These are phyloP conservation scores for Gaeumannomyces sp. DNA, from an alignment of 2,329 filamentous ascomycete genomes.

Conservation along the genomic window DNA sequence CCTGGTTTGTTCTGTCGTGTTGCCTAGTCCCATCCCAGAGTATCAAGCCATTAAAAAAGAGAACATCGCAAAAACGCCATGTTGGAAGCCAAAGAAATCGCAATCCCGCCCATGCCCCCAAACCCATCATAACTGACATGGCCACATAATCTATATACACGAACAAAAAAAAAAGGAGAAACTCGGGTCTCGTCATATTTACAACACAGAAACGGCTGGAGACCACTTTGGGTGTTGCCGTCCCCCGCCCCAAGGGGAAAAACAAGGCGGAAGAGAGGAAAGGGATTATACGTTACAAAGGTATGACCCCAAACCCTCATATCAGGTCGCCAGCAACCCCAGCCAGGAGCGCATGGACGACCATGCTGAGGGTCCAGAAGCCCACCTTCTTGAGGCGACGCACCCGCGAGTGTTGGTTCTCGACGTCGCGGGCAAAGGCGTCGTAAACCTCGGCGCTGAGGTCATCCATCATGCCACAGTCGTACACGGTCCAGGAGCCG, in stretches of 20 bases:
- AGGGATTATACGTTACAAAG: not conserved
- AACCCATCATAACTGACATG: not conserved
- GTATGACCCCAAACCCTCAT: conserved; percentile 13
- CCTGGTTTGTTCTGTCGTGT: not conserved
- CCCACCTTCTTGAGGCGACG: conserved; percentile 87
- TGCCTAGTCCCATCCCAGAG: too few species aligned
- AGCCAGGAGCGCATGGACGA: conserved; percentile 89
- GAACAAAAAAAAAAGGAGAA: not conserved
- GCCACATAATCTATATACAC: not conserved
- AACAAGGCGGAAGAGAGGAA: not conserved
- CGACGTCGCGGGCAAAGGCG: conserved; percentile 86
- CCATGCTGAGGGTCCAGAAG: conserved; percentile 89
- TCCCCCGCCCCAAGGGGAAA: not conserved
- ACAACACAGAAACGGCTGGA: not conserved
- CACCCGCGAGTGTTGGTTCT: conserved; percentile 79
- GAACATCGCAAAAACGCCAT: not conserved
- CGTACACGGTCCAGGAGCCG: conserved; percentile 89
- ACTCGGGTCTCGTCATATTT: not conserved
- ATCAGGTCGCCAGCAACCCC: conserved; percentile 82
- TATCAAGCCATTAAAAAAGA: not conserved
- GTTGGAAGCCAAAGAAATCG: not conserved
- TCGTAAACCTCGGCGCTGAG: conserved; percentile 89
- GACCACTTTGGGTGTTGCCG: not conserved
- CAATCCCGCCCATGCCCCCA: not conserved
- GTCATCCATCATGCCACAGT: conserved; percentile 91